phyloP scores from a whole-genome alignment of 768 basidiomycete genomes.

The Rhizopogon roseolus region DNA sequence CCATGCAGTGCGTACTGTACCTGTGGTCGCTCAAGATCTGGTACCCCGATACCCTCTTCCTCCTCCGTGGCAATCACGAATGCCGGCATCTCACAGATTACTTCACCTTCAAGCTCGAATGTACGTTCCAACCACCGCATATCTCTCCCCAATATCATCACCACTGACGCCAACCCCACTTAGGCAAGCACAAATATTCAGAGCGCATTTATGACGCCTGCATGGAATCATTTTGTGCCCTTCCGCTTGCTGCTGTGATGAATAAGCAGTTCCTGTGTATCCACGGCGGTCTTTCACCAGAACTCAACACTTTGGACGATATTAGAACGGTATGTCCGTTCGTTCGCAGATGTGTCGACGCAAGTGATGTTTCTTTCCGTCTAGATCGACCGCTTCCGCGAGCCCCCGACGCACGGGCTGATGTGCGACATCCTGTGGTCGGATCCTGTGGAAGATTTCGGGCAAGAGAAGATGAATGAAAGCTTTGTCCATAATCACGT shows the following conservation, averaged over 20 bases:
- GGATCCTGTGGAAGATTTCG: slow-evolving; percentile 97
- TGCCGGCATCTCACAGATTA: slow-evolving; percentile 98
- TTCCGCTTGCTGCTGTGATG: slow-evolving; percentile 96
- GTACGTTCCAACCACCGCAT: slow-evolving; percentile 40
- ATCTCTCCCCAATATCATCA: slow-evolving; percentile 1
- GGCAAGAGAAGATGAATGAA: slow-evolving; percentile 86
- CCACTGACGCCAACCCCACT: not conserved
- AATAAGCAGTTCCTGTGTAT: slow-evolving; percentile 99
- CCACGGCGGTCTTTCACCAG: slow-evolving; percentile 94
- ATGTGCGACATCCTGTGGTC: slow-evolving; percentile 99
- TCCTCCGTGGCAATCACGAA: slow-evolving; percentile 97
- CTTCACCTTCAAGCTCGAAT: slow-evolving; percentile 98
- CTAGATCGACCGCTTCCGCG: slow-evolving; percentile 96
- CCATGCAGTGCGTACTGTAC: slow-evolving; percentile 84
- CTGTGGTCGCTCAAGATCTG: slow-evolving; percentile 99
- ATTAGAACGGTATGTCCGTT: slow-evolving; percentile 65
- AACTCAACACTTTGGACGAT: slow-evolving; percentile 93
- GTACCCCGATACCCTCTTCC: slow-evolving; percentile 96
- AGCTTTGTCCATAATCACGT: slow-evolving; percentile 96
- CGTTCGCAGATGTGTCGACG: not conserved
- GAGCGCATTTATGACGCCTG: slow-evolving; percentile 95
- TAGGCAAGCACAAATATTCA: slow-evolving; percentile 98
- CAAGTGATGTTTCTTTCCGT: not conserved
- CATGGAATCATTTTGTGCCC: slow-evolving; percentile 95
- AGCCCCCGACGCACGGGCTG: slow-evolving; percentile 93